phyloP scores from a whole-genome alignment of 148 eudicot species.

The Nepenthes gracilis region DNA sequence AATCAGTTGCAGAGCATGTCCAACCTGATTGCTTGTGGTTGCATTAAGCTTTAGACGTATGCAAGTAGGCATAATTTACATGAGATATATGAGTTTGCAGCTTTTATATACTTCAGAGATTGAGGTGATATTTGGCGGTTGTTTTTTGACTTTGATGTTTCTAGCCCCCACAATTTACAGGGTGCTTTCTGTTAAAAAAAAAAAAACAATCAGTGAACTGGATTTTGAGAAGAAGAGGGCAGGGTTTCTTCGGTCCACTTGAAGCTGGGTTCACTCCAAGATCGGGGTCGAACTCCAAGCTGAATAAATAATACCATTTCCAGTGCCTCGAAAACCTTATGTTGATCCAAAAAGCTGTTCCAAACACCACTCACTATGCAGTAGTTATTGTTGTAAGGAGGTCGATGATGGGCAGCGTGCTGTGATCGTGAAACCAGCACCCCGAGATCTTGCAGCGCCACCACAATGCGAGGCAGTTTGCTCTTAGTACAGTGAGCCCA shows the following conservation, averaged over 20 bases:
- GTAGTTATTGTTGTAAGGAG: slow-evolving; percentile 68
- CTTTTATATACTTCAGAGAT: no score
- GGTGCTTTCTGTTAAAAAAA: no score
- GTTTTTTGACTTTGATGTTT: no score
- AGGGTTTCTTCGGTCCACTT: slow-evolving; percentile 51
- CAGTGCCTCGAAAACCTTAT: slow-evolving; percentile 49
- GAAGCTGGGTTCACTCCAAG: slow-evolving; percentile 72
- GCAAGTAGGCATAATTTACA: no score
- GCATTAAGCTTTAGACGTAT: no score
- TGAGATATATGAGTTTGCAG: no score
- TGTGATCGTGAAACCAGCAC: slow-evolving; percentile 51
- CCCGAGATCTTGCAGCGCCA: slow-evolving; percentile 59
- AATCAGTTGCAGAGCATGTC: no score
- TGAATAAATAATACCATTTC: slow-evolving; percentile 66
- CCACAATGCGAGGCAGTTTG: slow-evolving; percentile 49
- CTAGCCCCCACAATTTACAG: no score
- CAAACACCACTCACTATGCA: slow-evolving; percentile 92
- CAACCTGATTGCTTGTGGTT: no score
- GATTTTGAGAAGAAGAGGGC: slow-evolving; percentile 1
- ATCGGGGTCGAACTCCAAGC: slow-evolving; percentile 69
- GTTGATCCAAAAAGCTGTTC: slow-evolving; percentile 55
- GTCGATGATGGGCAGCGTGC: slow-evolving; percentile 66
- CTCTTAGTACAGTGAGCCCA: slow-evolving; percentile 87
- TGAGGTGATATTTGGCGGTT: no score
- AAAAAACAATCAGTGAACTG: neutral